A percentile compares a stretch with the other conserved stretches of the same genome.
phyloP scores from a whole-genome alignment of 2,329 filamentous ascomycete species.

The Dichotomopilus funicola region DNA sequence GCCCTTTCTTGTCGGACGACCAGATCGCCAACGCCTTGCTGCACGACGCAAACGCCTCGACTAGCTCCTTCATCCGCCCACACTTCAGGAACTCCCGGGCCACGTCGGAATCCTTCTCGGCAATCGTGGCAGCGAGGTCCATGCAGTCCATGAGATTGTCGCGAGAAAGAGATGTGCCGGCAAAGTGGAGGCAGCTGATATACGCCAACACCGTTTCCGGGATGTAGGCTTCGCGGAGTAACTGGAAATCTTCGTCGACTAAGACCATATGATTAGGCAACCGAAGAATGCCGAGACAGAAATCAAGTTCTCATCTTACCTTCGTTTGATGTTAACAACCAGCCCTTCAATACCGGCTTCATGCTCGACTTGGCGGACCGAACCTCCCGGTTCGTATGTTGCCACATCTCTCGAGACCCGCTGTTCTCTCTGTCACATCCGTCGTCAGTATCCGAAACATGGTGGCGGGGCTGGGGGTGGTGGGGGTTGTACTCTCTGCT shows the following conservation, averaged over 20 bases:
- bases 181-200: constrained; percentile 71
- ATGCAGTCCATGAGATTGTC: constrained; percentile 78
- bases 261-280: constrained; percentile 1
- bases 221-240: constrained; percentile 70
- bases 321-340: constrained; percentile 51
- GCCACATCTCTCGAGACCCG: constrained; percentile 25
- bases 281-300: not conserved
- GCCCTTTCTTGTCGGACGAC: constrained; percentile 47
- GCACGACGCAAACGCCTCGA: constrained; percentile 68
- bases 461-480: too few species aligned
- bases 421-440: constrained; percentile 26
- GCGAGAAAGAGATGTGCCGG: constrained; percentile 65
- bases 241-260: constrained; percentile 55
- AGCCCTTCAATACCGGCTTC: constrained; percentile 56
- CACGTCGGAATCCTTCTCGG: constrained; percentile 62
- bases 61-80: constrained; percentile 66
- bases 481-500: constrained; percentile 44
- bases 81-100: constrained; percentile 57
- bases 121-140: constrained; percentile 72
- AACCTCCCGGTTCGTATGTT: constrained; percentile 35
- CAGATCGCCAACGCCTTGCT: constrained; percentile 63
- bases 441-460: constrained; percentile 24
- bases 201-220: constrained; percentile 83
- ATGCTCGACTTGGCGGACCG: constrained; percentile 51
- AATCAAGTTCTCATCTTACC: constrained; percentile 35